Evolutionary conservation across 2,329 filamentous ascomycete genomes (phyloP).

Genomic region (Fusarium ambrosium): DNA sequence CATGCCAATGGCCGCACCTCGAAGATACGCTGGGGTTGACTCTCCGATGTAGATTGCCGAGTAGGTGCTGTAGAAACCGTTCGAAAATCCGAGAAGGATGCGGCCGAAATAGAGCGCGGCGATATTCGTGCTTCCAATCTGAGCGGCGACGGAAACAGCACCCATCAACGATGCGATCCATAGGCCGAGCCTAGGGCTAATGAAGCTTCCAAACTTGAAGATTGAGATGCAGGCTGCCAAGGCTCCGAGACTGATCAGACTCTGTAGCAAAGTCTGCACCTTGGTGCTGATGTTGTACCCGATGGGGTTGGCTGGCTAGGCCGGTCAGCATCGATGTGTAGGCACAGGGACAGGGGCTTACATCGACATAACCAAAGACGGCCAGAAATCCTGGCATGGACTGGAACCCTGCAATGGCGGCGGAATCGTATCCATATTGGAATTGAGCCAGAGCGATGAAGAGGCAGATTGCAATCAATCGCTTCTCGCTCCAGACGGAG

Average conservation of each 20-base stretch:
- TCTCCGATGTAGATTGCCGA: not conserved
- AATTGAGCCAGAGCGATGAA: not conserved
- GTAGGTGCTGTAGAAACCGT: not conserved
- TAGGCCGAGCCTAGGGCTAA: not conserved
- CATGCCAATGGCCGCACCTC: not conserved
- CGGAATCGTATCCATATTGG: not conserved
- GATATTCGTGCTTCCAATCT: not conserved
- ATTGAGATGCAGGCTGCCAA: not conserved
- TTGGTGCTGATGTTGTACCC: not conserved
- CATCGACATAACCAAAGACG: not conserved
- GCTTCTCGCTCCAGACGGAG: not conserved
- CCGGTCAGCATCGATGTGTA: not conserved
- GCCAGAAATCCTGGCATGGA: not conserved
- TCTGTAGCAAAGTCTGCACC: not conserved
- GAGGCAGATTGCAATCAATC: not conserved
- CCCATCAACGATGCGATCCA: not conserved
- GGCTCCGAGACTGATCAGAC: not conserved
- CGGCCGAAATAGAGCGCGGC: not conserved
- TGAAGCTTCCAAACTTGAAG: not conserved
- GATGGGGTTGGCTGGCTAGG: not conserved
- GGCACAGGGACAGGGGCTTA: not conserved
- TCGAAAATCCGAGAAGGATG: not conserved
- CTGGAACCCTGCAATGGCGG: not conserved
- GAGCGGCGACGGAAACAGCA: not conserved
- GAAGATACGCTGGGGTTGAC: not conserved